Evolutionary conservation across 2,329 filamentous ascomycete species (phyloP).

Genomic region (Teratosphaeria zuluensis): DNA sequence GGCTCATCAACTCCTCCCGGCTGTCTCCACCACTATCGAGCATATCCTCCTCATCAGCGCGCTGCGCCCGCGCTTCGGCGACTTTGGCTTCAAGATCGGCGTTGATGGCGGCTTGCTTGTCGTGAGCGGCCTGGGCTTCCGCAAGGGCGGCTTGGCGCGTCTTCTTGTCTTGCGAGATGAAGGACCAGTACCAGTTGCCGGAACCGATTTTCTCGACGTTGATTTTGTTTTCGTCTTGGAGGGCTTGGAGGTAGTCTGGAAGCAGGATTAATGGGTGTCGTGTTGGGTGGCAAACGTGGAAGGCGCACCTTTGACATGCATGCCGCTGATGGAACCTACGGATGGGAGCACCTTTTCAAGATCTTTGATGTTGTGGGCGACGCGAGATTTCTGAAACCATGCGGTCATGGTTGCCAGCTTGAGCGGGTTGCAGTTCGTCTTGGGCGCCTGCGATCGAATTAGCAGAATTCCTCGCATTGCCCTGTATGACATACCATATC

Average conservation of each 20-base stretch:
- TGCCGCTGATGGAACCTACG: slow-evolving; percentile 53
- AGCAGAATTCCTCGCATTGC: neutral
- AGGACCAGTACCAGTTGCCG: slow-evolving; percentile 65
- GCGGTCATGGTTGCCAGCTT: slow-evolving; percentile 50
- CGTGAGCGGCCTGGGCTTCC: slow-evolving; percentile 28
- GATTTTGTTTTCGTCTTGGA: slow-evolving; percentile 52
- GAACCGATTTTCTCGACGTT: slow-evolving; percentile 60
- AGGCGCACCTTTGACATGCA: slow-evolving; percentile 39
- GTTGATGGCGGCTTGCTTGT: slow-evolving; percentile 26
- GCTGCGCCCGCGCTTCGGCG: slow-evolving; percentile 28
- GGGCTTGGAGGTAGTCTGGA: slow-evolving; percentile 50
- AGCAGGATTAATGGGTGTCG: neutral
- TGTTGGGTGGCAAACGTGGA: too few relatives aligned
- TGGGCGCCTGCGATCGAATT: slow-evolving; percentile 37
- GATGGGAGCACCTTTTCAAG: slow-evolving; percentile 55
- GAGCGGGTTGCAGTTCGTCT: slow-evolving; percentile 45
- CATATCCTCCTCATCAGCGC: slow-evolving; percentile 29
- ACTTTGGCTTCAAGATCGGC: slow-evolving; percentile 33
- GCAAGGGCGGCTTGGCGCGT: slow-evolving; percentile 31
- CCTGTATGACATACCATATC: neutral
- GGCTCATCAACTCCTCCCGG: slow-evolving; percentile 29
- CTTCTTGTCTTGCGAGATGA: slow-evolving; percentile 48
- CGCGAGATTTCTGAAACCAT: slow-evolving; percentile 50
- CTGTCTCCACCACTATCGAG: slow-evolving; percentile 23
- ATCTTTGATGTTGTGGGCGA: slow-evolving; percentile 57